Percentiles rank a stretch among this genome's conserved stretches.
Evolutionary conservation across 2,329 filamentous ascomycete genomes (phyloP).

Genomic region (Colletotrichum sp.): DNA sequence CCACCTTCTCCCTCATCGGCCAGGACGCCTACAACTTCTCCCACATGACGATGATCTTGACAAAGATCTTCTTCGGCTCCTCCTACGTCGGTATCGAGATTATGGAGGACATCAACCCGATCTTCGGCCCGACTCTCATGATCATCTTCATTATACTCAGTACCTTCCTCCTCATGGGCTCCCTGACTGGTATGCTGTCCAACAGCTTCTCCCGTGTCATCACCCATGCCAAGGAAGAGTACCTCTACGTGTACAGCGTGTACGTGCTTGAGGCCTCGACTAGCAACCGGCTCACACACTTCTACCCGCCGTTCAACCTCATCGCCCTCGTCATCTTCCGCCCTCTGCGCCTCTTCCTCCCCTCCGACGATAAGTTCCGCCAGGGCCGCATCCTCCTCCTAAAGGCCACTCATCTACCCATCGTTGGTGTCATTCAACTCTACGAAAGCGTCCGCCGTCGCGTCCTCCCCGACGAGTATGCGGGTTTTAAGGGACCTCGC

Average conservation of each 20-base stretch:
- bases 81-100: conserved; percentile 77
- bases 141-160: conserved; percentile 79
- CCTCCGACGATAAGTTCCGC: conserved; percentile 68
- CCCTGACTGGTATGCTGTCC: conserved; percentile 77
- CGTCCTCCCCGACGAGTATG: conserved; percentile 46
- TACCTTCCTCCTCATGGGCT: conserved; percentile 80
- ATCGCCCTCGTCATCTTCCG: conserved; percentile 75
- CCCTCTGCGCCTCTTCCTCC: conserved; percentile 72
- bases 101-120: conserved; percentile 63
- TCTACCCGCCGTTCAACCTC: conserved; percentile 76
- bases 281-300: conserved; percentile 71
- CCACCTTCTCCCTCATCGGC: conserved; percentile 82
- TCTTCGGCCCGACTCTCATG: conserved; percentile 67
- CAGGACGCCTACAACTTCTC: conserved; percentile 68
- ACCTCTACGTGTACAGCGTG: conserved; percentile 76
- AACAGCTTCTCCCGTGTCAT: conserved; percentile 75
- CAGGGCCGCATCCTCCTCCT: conserved; percentile 65
- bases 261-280: conserved; percentile 72
- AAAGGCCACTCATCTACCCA: conserved; percentile 68
- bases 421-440: conserved; percentile 71
- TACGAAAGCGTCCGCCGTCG: conserved; percentile 63
- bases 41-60: conserved; percentile 77
- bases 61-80: conserved; percentile 82
- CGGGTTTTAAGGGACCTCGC: conserved; percentile 53
- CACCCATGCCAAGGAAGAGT: conserved; percentile 73